These are phyloP conservation scores for Xerocomus cyaneibrunnescens DNA, from an alignment of 1,284 basidiomycete species.

Conservation along the genomic window DNA sequence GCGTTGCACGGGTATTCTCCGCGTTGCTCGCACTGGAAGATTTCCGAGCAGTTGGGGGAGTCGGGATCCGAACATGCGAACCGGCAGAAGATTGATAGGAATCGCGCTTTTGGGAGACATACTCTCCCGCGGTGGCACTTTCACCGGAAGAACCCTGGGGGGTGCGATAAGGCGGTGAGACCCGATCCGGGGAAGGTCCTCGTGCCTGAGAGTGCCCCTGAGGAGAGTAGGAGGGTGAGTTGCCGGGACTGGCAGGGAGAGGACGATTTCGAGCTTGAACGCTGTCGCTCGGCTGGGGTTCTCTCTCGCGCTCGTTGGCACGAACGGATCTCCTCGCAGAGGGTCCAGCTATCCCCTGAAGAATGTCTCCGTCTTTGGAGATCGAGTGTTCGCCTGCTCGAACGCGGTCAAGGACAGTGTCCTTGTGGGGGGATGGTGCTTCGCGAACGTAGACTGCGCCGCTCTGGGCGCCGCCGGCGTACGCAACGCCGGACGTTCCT, in stretches of 20 bases:
- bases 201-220: slow-evolving; percentile 37
- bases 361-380: slow-evolving; percentile 49
- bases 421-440: slow-evolving; percentile 45
- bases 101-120: slow-evolving; percentile 53
- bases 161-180: slow-evolving; percentile 53
- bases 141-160: slow-evolving; percentile 54
- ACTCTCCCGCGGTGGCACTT: slow-evolving; percentile 43
- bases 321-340: slow-evolving; percentile 28
- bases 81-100: slow-evolving; percentile 36
- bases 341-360: slow-evolving; percentile 17
- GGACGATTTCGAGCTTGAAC: slow-evolving; percentile 50
- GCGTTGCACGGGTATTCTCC: slow-evolving; percentile 43
- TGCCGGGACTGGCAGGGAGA: slow-evolving; percentile 40
- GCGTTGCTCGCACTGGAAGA: slow-evolving; percentile 33
- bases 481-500: slow-evolving; percentile 50
- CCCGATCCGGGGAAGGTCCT: slow-evolving; percentile 49
- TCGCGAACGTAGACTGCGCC: slow-evolving; percentile 35
- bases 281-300: slow-evolving; percentile 49
- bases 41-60: slow-evolving; percentile 38
- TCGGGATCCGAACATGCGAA: slow-evolving; percentile 30
- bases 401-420: slow-evolving; percentile 54
- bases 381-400: slow-evolving; percentile 52
- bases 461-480: slow-evolving; percentile 48
- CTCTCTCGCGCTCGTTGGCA: slow-evolving; percentile 36
- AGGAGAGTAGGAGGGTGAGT: slow-evolving; percentile 47